A percentile compares a stretch with the other conserved stretches of the same genome.
These are phyloP conservation scores for Penstemon newberryi DNA, from an alignment of 257 asterid species.

Conservation along the genomic window DNA sequence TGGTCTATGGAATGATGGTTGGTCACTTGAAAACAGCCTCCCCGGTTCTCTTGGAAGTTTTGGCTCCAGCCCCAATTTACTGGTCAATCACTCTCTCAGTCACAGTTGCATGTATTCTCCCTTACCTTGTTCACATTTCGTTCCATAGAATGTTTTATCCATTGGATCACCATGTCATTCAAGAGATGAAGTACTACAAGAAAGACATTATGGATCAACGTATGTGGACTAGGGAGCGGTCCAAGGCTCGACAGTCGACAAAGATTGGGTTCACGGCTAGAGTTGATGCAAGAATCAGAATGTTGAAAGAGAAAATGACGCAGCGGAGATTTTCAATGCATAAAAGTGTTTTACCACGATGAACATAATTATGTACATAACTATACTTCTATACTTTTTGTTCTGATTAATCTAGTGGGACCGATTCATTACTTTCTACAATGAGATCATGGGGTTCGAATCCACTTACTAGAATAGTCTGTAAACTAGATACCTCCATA, in stretches of 20 bases:
- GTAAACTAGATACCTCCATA: no score
- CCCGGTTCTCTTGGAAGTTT: slow-evolving; percentile 68
- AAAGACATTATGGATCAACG: slow-evolving; percentile 65
- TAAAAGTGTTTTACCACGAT: background rate
- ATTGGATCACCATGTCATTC: slow-evolving; percentile 11
- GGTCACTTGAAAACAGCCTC: slow-evolving; percentile 60
- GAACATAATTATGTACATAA: no score
- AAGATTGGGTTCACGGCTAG: slow-evolving; percentile 81
- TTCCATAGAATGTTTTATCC: slow-evolving; percentile 15
- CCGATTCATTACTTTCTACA: no score
- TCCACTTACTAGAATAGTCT: no score
- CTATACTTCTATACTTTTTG: no score
- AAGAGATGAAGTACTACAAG: slow-evolving; percentile 34
- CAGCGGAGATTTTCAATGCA: slow-evolving; percentile 40
- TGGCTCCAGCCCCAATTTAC: slow-evolving; percentile 69
- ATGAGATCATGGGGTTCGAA: no score
- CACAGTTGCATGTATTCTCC: slow-evolving; percentile 31
- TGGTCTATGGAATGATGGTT: slow-evolving; percentile 62
- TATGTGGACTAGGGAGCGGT: slow-evolving; percentile 78
- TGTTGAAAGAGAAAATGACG: slow-evolving; percentile 53
- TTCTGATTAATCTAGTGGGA: no score
- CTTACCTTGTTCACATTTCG: slow-evolving; percentile 50
- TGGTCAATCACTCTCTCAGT: slow-evolving; percentile 56
- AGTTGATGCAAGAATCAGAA: slow-evolving; percentile 83
- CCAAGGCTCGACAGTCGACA: slow-evolving; percentile 64